Conservation (phyloP, 257 asterid genomes). For the Asclepias syriaca region DNA sequence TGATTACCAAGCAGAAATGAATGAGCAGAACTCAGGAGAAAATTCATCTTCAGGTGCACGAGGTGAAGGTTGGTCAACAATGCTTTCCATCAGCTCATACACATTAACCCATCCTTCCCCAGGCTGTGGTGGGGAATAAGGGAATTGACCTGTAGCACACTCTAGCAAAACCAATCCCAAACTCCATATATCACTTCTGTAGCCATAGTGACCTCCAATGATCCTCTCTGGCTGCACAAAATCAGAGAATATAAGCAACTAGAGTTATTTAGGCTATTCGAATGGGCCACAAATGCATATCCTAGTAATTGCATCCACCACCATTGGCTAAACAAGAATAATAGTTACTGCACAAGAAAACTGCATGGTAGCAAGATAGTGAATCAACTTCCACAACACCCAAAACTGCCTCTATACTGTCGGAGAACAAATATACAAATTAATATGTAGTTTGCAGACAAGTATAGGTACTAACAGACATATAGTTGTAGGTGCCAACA, state of each 20-base stretch:
- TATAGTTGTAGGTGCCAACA: conserved; percentile 97
- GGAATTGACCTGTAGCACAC: conserved; percentile 81
- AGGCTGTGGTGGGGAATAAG: conserved; percentile 79
- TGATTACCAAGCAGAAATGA: conserved; percentile 78
- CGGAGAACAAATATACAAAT: not conserved
- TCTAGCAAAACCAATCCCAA: conserved; percentile 90
- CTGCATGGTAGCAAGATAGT: not conserved
- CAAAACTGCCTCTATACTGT: not conserved
- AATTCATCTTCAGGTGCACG: conserved; percentile 69
- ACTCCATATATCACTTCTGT: conserved; percentile 94
- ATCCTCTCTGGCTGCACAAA: conserved; percentile 86
- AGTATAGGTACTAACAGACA: conserved; percentile 77
- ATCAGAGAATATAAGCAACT: conserved; percentile 10
- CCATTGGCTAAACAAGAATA: not conserved
- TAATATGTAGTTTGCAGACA: not conserved
- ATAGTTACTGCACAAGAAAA: not conserved
- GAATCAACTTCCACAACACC: not conserved
- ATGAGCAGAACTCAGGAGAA: conserved; percentile 88
- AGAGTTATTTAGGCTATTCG: not conserved
- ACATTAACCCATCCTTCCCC: conserved; percentile 82
- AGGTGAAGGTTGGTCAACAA: conserved; percentile 82
- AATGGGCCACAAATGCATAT: not conserved
- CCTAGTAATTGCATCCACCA: not conserved
- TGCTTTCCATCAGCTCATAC: conserved; percentile 85
- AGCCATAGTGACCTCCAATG: conserved; percentile 63